Percentiles rank a stretch among this genome's conserved stretches.
These are phyloP conservation scores for Pyropia haitanensis DNA, from an alignment of 23 red algal species.

Conservation along the genomic window DNA sequence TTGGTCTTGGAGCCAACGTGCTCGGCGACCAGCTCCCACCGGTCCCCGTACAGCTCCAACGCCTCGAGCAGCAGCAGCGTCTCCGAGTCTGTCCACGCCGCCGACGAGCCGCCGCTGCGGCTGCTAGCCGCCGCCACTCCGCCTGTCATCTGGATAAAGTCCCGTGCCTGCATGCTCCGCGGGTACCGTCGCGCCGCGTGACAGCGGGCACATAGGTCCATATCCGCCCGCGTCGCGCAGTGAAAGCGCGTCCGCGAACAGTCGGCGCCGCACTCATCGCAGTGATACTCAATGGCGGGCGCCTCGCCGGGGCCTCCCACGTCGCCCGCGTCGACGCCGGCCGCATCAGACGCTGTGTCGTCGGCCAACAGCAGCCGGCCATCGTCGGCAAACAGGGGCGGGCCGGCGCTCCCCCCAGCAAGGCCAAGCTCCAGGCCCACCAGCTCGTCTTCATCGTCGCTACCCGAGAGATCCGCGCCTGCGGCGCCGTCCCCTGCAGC, in stretches of 20 bases:
- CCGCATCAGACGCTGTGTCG: conserved; percentile 33
- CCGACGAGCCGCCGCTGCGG: conserved; percentile 30
- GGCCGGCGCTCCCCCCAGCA: too few species aligned
- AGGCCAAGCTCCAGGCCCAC: too few species aligned
- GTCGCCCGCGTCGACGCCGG: conserved; percentile 9
- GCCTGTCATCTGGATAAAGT: conserved; percentile 71
- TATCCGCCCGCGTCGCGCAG: conserved; percentile 59
- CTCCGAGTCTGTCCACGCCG: conserved; percentile 85
- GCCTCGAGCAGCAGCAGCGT: conserved; percentile 79
- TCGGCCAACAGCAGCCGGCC: conserved; percentile 73
- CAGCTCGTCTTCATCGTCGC: too few species aligned
- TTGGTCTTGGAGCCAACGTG: conserved; percentile 81
- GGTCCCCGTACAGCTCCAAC: conserved; percentile 82
- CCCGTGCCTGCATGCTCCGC: conserved; percentile 34
- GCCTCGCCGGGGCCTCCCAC: conserved; percentile 9
- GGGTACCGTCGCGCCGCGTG: conserved; percentile 75
- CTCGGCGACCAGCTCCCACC: conserved; percentile 90
- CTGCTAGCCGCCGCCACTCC: too few species aligned
- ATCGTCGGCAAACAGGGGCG: too few species aligned
- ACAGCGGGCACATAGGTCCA: conserved; percentile 88
- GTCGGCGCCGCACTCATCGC: conserved; percentile 79
- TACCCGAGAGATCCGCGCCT: too few species aligned
- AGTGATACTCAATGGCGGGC: conserved; percentile 76
- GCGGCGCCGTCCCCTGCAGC: too few species aligned
- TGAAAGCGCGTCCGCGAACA: conserved; percentile 84